Conservation (phyloP, 345 rosid genomes). For the Hibiscus mutabilis region DNA sequence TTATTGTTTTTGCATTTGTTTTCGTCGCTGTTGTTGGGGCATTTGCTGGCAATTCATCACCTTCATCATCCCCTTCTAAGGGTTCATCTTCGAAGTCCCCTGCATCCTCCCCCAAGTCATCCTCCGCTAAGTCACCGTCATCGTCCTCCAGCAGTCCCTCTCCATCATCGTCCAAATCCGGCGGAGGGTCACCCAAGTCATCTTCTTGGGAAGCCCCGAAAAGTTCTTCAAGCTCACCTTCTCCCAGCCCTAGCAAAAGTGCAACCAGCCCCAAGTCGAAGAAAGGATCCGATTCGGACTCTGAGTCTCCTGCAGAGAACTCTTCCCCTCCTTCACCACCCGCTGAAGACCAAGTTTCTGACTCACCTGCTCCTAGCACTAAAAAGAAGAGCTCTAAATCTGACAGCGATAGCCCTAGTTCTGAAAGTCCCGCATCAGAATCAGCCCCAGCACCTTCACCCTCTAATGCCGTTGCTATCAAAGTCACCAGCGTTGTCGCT, state of each 20-base stretch:
- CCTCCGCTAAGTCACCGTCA: neutral
- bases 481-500: conserved; percentile 9
- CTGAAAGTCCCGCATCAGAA: neutral
- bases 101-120: conserved; percentile 18
- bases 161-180: conserved; percentile 4
- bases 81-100: conserved; percentile 22
- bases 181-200: conserved; percentile 11
- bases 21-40: conserved; percentile 18
- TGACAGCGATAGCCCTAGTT: neutral
- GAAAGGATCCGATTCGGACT: neutral
- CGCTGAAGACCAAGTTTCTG: neutral
- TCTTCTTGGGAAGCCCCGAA: neutral
- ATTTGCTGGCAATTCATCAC: conserved; percentile 28
- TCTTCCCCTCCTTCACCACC: neutral
- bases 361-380: neutral
- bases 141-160: conserved; percentile 7
- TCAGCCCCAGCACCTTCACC: neutral
- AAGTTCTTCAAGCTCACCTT: neutral
- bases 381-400: neutral
- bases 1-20: conserved; percentile 16
- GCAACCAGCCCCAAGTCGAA: neutral
- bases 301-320: neutral
- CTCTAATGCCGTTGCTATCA: neutral
- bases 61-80: conserved; percentile 20
- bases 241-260: neutral